phyloP scores from a whole-genome alignment of 352 stramenopile species.

The Pythium guiyangense region DNA sequence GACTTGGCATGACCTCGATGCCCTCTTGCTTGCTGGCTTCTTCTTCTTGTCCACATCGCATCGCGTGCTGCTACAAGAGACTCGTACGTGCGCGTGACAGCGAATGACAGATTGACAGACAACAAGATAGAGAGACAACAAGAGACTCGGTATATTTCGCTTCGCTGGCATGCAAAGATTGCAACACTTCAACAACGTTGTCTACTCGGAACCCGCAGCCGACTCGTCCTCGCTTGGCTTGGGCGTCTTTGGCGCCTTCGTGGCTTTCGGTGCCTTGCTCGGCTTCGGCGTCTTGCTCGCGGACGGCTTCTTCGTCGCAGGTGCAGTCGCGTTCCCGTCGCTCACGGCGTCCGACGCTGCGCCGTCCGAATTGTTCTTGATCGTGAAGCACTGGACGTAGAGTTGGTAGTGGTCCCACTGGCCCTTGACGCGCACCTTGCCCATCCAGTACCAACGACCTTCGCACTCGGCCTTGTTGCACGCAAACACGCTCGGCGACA shows the following conservation, averaged over 20 bases:
- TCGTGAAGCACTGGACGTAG: slow-evolving; percentile 20
- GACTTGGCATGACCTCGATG: too few relatives aligned
- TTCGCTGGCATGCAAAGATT: too few relatives aligned
- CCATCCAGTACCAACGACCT: slow-evolving; percentile 19
- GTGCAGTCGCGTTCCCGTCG: background rate
- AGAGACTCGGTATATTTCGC: too few relatives aligned
- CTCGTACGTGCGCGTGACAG: too few relatives aligned
- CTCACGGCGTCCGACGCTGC: background rate
- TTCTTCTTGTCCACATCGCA: too few relatives aligned
- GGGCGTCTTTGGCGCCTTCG: slow-evolving; percentile 3
- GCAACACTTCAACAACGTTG: too few relatives aligned
- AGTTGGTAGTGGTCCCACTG: slow-evolving; percentile 24
- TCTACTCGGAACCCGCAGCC: background rate
- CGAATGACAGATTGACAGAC: too few relatives aligned
- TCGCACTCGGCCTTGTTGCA: slow-evolving; percentile 18
- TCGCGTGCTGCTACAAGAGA: too few relatives aligned
- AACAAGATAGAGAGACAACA: too few relatives aligned
- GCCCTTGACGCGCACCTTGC: slow-evolving; percentile 19
- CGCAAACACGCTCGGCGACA: slow-evolving; percentile 15
- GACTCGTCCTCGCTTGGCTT: slow-evolving; percentile 1
- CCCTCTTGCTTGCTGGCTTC: too few relatives aligned
- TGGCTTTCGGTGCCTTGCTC: slow-evolving; percentile 3
- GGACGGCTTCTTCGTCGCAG: background rate
- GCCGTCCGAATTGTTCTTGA: slow-evolving; percentile 13
- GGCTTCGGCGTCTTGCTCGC: background rate